phyloP scores from a whole-genome alignment of 2,329 filamentous ascomycete species.

The Onygenales sp. region DNA sequence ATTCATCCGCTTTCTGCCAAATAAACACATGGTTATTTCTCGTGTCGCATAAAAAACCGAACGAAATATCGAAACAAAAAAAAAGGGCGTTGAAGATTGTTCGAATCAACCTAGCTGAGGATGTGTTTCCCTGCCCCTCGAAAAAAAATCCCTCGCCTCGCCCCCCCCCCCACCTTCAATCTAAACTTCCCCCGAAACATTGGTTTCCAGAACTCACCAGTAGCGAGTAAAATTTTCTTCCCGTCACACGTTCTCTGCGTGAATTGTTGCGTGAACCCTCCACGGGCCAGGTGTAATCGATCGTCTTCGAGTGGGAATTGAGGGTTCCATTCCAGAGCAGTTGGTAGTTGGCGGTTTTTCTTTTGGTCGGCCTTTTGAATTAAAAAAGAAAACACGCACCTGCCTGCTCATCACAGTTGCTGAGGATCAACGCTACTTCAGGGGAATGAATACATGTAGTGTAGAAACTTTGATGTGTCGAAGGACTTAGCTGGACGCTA shows the following conservation, averaged over 20 bases:
- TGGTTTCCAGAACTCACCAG: constrained; percentile 15
- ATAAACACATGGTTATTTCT: constrained; percentile 1
- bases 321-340: background rate
- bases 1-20: background rate
- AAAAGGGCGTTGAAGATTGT: background rate
- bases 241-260: background rate
- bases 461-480: constrained; percentile 10
- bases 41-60: background rate
- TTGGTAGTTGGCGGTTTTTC: background rate
- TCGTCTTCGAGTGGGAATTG: background rate
- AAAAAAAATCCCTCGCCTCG: background rate
- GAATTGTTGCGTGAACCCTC: background rate
- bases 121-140: background rate
- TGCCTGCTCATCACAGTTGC: constrained; percentile 9
- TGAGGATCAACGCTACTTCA: constrained; percentile 11
- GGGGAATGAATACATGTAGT: constrained; percentile 1
- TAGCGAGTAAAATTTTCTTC: constrained; percentile 7
- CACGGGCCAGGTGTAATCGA: background rate
- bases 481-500: constrained; percentile 13
- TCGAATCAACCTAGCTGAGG: constrained; percentile 5
- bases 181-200: constrained; percentile 14
- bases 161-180: constrained; percentile 12
- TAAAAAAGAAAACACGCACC: constrained; percentile 4
- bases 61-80: background rate
- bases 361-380: background rate